These are phyloP conservation scores for Gastrolobium bilobum DNA, from an alignment of 306 rosid genomes.

Conservation along the genomic window DNA sequence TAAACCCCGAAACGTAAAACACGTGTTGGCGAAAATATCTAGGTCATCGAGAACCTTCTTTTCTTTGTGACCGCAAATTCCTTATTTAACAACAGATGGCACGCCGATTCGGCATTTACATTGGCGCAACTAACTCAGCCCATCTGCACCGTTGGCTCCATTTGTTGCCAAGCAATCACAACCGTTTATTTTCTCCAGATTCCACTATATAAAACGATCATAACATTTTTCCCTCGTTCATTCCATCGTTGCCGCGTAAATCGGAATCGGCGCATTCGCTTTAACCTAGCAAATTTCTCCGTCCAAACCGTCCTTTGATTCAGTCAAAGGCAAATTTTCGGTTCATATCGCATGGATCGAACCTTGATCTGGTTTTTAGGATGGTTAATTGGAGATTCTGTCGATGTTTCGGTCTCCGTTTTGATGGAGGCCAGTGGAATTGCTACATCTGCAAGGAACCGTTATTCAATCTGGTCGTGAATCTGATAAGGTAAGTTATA, in stretches of 20 bases:
- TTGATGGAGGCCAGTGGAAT: not conserved
- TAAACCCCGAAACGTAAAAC: no score
- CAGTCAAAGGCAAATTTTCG: not conserved
- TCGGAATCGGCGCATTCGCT: not conserved
- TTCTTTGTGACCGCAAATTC: not conserved
- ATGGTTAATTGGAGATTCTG: not conserved
- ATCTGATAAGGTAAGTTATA: not conserved
- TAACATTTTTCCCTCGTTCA: not conserved
- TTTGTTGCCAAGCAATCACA: not conserved
- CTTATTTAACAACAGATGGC: not conserved
- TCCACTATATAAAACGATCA: not conserved
- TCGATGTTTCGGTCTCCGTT: not conserved
- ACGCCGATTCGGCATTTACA: not conserved
- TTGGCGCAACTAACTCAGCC: not conserved
- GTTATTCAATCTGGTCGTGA: not conserved
- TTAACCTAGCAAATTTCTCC: not conserved
- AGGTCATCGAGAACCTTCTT: no score
- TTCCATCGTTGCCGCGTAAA: not conserved
- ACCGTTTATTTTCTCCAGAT: slow-evolving; percentile 26
- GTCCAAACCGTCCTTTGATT: not conserved
- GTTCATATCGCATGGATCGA: not conserved
- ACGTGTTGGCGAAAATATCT: no score
- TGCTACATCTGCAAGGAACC: not conserved
- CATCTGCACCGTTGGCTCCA: slow-evolving; percentile 35
- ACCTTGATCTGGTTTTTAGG: not conserved